Base-by-base conservation (phyloP, 2,329 filamentous ascomycete species). In the Pseudocercospora fuligena region DNA sequence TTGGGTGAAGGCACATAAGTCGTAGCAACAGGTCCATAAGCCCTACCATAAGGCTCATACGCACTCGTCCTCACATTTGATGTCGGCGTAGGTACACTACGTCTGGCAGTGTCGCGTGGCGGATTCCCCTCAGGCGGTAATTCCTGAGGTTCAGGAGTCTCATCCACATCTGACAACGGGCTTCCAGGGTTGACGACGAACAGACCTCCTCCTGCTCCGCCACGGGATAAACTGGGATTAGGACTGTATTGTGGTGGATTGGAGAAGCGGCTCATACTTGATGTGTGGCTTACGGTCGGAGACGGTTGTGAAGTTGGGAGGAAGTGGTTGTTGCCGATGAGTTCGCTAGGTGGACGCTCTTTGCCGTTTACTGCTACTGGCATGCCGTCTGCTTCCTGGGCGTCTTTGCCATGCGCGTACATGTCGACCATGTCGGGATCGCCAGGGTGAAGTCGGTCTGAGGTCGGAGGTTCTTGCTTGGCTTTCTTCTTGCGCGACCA, bases 341-440 rank as follows among this genome's bases (percentile, higher is more conserved):
- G 51, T 27, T 67, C 65, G 43, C 65, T 67, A 5, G 64, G 58
- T 5, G 61, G 61, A 7, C 56, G 27, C 25, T 58, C 31, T 9
- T 29, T 16, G 31, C 11, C 31, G 23, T 31, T 31, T 1, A 64
- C 57, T 43, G 65, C 65, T 8, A 67, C 61, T 0, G 65, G 65
- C 5, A 51, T 64, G 23, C 56, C 49, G 62, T 66, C 65, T 31
- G 66, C 58, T 31, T 69, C 67, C 49, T 54, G 61, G 1, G 67
- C 65, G 23, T 61, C 23, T 21, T 69, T 67, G 51, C 49, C 25
- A 27, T 66, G 60, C 3, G 54, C 29, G 59, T 69, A 69, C 67
- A 69, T 69, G 60, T 62, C 60, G 12, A 61, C 49, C 60, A 67
- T 62, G 29, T 64, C 58, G 46, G 59, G 29, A 2, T 40, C n/a